Evolutionary conservation across 768 basidiomycete species (phyloP).

Genomic region (Rhodotorula diobovata): DNA sequence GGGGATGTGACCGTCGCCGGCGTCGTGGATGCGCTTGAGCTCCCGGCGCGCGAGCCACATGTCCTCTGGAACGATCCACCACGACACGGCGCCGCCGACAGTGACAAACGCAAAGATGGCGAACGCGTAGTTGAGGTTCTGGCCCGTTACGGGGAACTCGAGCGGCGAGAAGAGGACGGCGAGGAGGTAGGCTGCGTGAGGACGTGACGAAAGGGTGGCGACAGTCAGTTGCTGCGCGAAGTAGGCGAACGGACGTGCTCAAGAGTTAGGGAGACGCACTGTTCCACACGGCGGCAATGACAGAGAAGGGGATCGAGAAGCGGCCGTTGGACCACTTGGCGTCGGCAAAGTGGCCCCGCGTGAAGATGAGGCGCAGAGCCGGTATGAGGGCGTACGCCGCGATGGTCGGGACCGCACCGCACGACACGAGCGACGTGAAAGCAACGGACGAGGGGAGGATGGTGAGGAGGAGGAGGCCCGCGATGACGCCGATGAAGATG

Average conservation of each 20-base stretch:
- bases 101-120: constrained; percentile 77
- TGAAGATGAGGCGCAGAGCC: constrained; percentile 68
- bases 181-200: constrained; percentile 32
- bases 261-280: constrained; percentile 43
- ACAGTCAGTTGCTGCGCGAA: neutral
- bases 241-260: neutral
- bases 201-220: neutral
- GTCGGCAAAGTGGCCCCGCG: constrained; percentile 66
- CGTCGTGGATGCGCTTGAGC: constrained; percentile 2
- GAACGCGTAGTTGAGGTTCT: constrained; percentile 75
- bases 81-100: constrained; percentile 68
- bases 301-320: constrained; percentile 64
- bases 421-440: constrained; percentile 83
- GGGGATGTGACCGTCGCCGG: neutral
- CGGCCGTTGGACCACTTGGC: constrained; percentile 70
- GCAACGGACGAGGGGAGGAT: constrained; percentile 86
- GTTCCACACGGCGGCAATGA: constrained; percentile 66
- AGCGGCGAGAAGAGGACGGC: constrained; percentile 60
- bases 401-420: constrained; percentile 77
- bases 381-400: constrained; percentile 82
- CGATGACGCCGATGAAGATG: constrained; percentile 78
- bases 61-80: constrained; percentile 72
- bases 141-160: constrained; percentile 70
- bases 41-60: constrained; percentile 60
- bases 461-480: constrained; percentile 69